Evolutionary conservation across 1,284 basidiomycete species (phyloP), one percentile per base, ranked within the genome.

Genomic region (Trichosporon ovoides): DNA sequence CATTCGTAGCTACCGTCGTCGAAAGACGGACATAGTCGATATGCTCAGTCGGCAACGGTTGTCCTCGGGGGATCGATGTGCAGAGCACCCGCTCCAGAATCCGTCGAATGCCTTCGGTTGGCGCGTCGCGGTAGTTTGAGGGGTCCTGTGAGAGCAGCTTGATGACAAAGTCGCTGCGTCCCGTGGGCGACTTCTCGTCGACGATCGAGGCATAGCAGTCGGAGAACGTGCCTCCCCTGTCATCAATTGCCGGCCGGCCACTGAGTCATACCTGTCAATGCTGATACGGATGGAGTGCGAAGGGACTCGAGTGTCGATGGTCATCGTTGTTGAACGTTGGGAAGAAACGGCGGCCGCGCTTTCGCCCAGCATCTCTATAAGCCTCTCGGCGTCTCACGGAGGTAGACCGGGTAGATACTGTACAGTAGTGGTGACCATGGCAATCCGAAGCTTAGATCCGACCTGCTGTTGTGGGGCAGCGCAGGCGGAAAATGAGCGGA

Each of bases 1-100:
- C 94, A 68, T 98, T 98, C 16, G 95, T 98, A 68, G 61, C 95
- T 2, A 98, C 92, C 0, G 95, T 98, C 0, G 95, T 98, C 0
- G 89, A 92, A 3, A 97, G 80, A 16, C 93, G 84, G 62, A 96
- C 92, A 72, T 91, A 93, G 67, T 95, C 92, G 59, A 97, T 91
- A 77, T 91, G 90, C 63, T 87, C 81, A 0, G 89, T 91, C 16
- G 86, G 77, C 70, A 80, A 69, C 40, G 74, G 74, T 31, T 71
- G 52, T 13, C 70, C 69, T 9, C 79, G 66, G 0, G 77, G 73
- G 16, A 79, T 69, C 10, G 57, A 62, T 19, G 58, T 57, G 18
- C 86, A 85, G 0, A 86, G 87, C 0, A 88, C 84, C 10, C 80
- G 81, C 77, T 97, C 91, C 3, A 98, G 79, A 2, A 97, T 84